These are phyloP conservation scores for Ascochyta clinopodiicola DNA, from an alignment of 2,329 filamentous ascomycete genomes.

Conservation along the genomic window DNA sequence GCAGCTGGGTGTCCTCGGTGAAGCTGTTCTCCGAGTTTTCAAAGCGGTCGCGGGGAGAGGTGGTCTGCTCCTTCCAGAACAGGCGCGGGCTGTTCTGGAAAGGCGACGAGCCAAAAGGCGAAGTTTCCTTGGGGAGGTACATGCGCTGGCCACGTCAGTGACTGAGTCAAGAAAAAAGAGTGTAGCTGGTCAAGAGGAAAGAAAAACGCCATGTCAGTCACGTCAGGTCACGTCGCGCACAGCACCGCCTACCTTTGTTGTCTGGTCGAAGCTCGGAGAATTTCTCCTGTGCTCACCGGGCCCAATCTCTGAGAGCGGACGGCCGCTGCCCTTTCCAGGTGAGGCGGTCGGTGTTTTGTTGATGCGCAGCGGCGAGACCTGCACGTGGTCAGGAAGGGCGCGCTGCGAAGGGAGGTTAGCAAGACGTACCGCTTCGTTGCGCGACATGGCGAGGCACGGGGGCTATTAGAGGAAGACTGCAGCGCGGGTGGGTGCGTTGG, in stretches of 20 bases:
- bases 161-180: neutral
- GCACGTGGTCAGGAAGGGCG: conserved; percentile 14
- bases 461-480: conserved; percentile 6
- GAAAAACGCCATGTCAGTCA: neutral
- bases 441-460: conserved; percentile 42
- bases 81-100: conserved; percentile 76
- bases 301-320: conserved; percentile 85
- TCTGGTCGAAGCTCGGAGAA: conserved; percentile 87
- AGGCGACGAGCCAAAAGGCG: conserved; percentile 85
- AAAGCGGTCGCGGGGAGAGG: conserved; percentile 66
- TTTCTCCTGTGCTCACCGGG: conserved; percentile 86
- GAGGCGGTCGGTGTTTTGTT: conserved; percentile 71
- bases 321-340: conserved; percentile 66
- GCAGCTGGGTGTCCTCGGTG: conserved; percentile 63
- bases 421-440: conserved; percentile 49
- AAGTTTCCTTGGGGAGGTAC: conserved; percentile 74
- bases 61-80: conserved; percentile 84
- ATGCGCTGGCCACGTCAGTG: conserved; percentile 63
- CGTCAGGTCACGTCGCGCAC: neutral
- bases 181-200: conserved; percentile 4
- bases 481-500: neutral
- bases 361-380: conserved; percentile 82
- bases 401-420: neutral
- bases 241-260: conserved; percentile 64
- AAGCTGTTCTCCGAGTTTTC: conserved; percentile 69